A percentile compares a stretch with the other conserved stretches of the same genome.
phyloP scores from a whole-genome alignment of 2,329 filamentous ascomycete species.

The Exophiala phaeomuriformis region DNA sequence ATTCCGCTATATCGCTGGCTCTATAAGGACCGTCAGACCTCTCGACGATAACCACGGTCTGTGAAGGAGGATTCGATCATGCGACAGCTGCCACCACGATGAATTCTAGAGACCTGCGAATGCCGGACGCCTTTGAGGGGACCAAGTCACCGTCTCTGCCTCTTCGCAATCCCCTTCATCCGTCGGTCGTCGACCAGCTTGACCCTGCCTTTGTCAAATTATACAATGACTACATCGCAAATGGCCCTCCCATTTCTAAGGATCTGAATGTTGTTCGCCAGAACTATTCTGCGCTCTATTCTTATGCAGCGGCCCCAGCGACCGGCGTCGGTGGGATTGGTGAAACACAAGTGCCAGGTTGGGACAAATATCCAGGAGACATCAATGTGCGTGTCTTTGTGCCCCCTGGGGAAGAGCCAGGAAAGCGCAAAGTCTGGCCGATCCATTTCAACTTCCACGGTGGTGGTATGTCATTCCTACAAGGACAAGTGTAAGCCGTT shows the following conservation, averaged over 20 bases:
- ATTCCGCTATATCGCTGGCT: not conserved
- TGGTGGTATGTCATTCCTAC: conserved; percentile 18
- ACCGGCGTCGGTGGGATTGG: conserved; percentile 27
- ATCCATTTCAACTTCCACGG: conserved; percentile 28
- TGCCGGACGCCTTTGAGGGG: conserved; percentile 10
- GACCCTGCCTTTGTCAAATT: conserved; percentile 26
- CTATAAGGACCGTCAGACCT: not conserved
- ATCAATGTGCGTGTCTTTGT: conserved; percentile 27
- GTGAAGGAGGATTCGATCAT: not conserved
- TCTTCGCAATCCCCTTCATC: conserved; percentile 20
- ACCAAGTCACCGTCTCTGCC: conserved; percentile 9
- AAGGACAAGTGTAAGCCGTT: not conserved
- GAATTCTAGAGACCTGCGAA: conserved; percentile 14
- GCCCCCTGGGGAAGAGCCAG: conserved; percentile 25
- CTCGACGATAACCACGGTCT: not conserved
- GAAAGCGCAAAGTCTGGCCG: conserved; percentile 25
- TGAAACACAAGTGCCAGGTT: conserved; percentile 25
- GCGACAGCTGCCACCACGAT: conserved; percentile 8
- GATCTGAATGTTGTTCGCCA: conserved; percentile 25
- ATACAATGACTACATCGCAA: conserved; percentile 26
- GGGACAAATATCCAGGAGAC: conserved; percentile 26
- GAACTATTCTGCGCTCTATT: conserved; percentile 25
- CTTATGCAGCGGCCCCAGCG: conserved; percentile 23
- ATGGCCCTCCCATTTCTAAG: conserved; percentile 17
- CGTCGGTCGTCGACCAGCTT: conserved; percentile 22